These are phyloP conservation scores for Malassezia sympodialis DNA, from an alignment of 1,284 basidiomycete genomes.

Conservation along the genomic window DNA sequence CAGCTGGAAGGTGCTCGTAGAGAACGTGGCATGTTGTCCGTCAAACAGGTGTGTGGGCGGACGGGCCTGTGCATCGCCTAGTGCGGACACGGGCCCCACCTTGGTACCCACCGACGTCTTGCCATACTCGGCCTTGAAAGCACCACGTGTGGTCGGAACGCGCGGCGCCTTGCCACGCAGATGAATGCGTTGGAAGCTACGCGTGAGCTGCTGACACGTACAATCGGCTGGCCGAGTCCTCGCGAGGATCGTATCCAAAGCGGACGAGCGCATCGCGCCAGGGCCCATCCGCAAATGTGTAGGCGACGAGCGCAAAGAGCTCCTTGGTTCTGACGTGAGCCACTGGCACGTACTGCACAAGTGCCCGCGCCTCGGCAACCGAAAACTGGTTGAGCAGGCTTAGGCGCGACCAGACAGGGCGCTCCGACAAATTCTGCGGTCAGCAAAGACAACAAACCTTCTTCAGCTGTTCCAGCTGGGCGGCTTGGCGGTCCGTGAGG, in stretches of 20 bases:
- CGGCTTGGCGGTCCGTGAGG: conserved; percentile 4
- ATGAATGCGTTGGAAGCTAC: conserved; percentile 24
- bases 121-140: conserved; percentile 10
- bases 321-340: conserved; percentile 47
- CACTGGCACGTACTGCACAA: conserved; percentile 51
- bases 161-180: conserved; percentile 18
- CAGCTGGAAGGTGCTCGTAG: conserved; percentile 81
- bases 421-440: conserved; percentile 51
- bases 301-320: conserved; percentile 54
- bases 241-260: conserved; percentile 79
- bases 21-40: conserved; percentile 62
- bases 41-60: conserved; percentile 70
- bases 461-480: conserved; percentile 10
- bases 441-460: conserved; percentile 1
- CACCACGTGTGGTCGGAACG: not conserved
- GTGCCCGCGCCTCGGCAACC: conserved; percentile 59
- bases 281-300: conserved; percentile 83
- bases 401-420: conserved; percentile 79
- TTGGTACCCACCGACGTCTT: not conserved
- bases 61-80: conserved; percentile 26
- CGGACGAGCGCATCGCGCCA: conserved; percentile 81
- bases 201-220: conserved; percentile 3
- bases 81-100: not conserved
- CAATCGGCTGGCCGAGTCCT: conserved; percentile 61
- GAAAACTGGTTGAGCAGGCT: conserved; percentile 73